These are phyloP conservation scores for Castanopsis chinensis DNA, from an alignment of 306 rosid genomes.

Conservation along the genomic window DNA sequence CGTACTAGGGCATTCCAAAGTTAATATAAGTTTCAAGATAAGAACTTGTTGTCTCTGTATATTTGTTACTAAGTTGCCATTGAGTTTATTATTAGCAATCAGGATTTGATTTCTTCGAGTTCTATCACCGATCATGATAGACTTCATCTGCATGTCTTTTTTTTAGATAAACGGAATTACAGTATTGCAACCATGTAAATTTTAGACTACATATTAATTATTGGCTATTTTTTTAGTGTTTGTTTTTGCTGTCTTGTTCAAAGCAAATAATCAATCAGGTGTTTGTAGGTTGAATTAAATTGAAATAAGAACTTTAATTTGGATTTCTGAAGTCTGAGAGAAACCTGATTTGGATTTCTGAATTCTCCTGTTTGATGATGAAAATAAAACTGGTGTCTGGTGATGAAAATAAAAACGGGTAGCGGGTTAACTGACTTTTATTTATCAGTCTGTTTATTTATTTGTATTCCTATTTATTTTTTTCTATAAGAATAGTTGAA, in stretches of 20 bases:
- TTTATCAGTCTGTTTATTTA: no score
- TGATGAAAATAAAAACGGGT: no score
- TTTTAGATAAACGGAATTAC: neutral
- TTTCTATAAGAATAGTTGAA: no score
- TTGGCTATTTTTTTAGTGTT: neutral
- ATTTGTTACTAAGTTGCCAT: neutral
- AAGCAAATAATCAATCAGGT: neutral
- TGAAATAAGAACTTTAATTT: neutral
- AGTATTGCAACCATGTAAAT: neutral
- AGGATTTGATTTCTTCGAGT: neutral
- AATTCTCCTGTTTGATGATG: neutral
- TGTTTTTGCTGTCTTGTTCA: neutral
- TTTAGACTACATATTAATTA: neutral
- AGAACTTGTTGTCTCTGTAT: neutral
- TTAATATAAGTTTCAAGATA: no score
- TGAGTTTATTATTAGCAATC: neutral
- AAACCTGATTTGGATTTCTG: neutral
- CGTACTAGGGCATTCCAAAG: neutral
- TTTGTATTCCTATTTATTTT: no score
- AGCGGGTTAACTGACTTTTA: no score
- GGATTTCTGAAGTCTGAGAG: neutral
- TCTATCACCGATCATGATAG: neutral
- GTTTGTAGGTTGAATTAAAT: neutral
- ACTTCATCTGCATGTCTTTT: neutral
- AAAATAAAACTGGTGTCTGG: neutral